Conservation (phyloP, 176 grass and related monocot species). For the Pharus latifolius region DNA sequence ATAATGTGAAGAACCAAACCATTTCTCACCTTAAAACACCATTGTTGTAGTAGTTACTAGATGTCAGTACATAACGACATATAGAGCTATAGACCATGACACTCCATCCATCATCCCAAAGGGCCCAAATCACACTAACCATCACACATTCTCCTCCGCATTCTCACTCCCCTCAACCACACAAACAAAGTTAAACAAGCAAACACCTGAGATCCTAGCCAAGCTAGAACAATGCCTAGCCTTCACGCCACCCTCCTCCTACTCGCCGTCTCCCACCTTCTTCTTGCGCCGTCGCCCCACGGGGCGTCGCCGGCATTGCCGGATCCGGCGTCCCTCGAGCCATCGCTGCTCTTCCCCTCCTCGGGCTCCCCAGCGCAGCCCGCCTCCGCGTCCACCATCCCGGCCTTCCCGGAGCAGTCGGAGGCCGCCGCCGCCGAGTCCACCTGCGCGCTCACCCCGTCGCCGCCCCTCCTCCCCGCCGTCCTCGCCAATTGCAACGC, state of each 20-base stretch:
- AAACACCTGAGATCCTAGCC: background rate
- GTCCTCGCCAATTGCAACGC: constrained; percentile 50
- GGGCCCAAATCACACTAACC: background rate
- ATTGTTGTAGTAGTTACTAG: too few species aligned
- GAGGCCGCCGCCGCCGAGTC: constrained; percentile 40
- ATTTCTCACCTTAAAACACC: too few species aligned
- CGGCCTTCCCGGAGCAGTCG: constrained; percentile 93
- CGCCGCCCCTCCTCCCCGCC: constrained; percentile 48
- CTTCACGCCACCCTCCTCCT: constrained; percentile 10
- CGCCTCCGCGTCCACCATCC: constrained; percentile 42
- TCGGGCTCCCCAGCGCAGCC: constrained; percentile 5
- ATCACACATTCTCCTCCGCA: background rate
- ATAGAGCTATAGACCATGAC: too few species aligned
- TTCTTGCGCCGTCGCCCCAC: background rate
- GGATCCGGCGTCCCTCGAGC: constrained; percentile 26
- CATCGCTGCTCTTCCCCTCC: constrained; percentile 43
- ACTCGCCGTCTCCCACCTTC: constrained; percentile 9
- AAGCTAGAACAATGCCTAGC: constrained; percentile 10
- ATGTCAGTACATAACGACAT: too few species aligned
- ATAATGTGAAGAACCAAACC: too few species aligned
- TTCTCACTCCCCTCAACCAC: background rate
- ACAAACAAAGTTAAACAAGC: background rate
- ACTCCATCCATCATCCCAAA: constrained; percentile 2
- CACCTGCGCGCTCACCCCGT: constrained; percentile 60
- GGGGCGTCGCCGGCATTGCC: constrained; percentile 4